Conservation (phyloP, 441 rosid genomes). For the Rhodomyrtus psidioides region DNA sequence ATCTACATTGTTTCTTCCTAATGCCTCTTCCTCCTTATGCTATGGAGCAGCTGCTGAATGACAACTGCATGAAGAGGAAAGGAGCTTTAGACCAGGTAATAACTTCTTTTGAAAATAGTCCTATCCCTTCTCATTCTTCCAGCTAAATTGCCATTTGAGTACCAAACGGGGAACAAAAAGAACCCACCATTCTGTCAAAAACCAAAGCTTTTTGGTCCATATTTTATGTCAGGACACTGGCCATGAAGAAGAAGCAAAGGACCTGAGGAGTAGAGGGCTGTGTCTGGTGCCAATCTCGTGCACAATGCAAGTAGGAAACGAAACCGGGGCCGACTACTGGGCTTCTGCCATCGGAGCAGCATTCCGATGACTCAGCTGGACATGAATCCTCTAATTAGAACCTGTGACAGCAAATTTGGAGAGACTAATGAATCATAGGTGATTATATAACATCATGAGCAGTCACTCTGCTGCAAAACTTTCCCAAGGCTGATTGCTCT, state of each 20-base stretch:
- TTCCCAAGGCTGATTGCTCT: constrained; percentile 86
- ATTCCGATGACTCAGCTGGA: constrained; percentile 22
- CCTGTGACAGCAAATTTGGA: background rate
- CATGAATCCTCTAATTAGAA: background rate
- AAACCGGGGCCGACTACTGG: constrained; percentile 88
- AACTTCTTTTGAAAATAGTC: background rate
- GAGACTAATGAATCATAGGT: background rate
- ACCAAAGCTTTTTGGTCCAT: background rate
- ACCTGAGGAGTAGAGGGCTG: constrained; percentile 75
- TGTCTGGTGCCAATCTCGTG: constrained; percentile 83
- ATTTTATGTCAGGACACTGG: background rate
- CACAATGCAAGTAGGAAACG: constrained; percentile 75
- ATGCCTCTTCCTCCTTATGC: background rate
- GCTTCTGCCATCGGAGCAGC: constrained; percentile 65
- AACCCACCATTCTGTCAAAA: background rate
- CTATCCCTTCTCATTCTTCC: background rate
- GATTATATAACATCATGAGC: constrained; percentile 88
- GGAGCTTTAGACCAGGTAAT: constrained; percentile 28
- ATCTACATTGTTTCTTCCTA: background rate
- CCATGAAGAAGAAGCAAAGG: constrained; percentile 48
- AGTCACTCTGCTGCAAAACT: constrained; percentile 64
- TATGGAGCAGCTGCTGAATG: constrained; percentile 58
- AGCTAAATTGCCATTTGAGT: background rate
- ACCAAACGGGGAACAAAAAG: background rate
- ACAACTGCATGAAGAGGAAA: constrained; percentile 61